phyloP scores from a whole-genome alignment of 2,329 filamentous ascomycete genomes.

The Trichoderma semiorbis region DNA sequence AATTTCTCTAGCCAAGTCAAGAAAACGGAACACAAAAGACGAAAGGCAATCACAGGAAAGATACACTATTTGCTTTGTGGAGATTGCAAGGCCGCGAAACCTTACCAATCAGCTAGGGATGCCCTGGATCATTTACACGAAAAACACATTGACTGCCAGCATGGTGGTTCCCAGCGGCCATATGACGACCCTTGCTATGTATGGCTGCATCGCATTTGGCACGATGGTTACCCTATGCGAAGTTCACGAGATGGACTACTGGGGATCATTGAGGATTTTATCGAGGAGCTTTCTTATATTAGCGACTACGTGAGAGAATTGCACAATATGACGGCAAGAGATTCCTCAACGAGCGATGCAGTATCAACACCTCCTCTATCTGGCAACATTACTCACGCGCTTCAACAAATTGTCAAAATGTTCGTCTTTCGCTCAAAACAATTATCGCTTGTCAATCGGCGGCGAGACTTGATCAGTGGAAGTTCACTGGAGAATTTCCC shows the following conservation, averaged over 20 bases:
- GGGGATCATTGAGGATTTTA: neutral
- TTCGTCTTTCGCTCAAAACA: neutral
- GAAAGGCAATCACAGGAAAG: neutral
- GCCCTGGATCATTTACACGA: neutral
- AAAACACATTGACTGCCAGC: neutral
- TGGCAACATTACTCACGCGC: neutral
- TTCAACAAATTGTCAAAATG: neutral
- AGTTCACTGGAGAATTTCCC: neutral
- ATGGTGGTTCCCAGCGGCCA: neutral
- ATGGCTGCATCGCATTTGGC: conserved; percentile 5
- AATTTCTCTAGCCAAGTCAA: neutral
- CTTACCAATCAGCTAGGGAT: neutral
- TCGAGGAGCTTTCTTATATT: neutral
- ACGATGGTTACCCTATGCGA: neutral
- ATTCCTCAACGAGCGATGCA: neutral
- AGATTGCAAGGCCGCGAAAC: neutral
- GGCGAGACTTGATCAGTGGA: neutral
- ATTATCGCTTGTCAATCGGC: neutral
- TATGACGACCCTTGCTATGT: conserved; percentile 15
- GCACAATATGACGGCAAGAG: neutral
- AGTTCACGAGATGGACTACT: neutral
- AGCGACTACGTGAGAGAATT: neutral
- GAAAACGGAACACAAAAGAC: neutral
- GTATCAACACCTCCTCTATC: neutral
- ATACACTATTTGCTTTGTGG: neutral